Conservation (phyloP, 495 filamentous ascomycete genomes). For the Penicillium lividum region DNA sequence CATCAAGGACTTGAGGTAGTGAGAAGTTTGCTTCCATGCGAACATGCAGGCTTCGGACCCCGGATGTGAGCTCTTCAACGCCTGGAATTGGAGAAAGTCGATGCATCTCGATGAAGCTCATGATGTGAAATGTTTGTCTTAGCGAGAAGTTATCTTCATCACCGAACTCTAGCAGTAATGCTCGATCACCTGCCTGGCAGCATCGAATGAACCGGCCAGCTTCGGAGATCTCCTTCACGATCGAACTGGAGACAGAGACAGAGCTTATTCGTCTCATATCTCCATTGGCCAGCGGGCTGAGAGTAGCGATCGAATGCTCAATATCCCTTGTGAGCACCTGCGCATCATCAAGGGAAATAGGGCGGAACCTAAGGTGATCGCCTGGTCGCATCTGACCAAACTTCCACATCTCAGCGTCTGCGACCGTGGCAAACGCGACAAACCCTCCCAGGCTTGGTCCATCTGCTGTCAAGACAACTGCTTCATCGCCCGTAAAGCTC, state of each 20-base stretch:
- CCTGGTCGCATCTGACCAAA: constrained; percentile 23
- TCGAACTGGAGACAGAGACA: background rate
- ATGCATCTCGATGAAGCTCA: constrained; percentile 10
- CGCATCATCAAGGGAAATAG: constrained; percentile 10
- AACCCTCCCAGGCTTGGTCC: constrained; percentile 25
- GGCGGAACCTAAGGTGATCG: constrained; percentile 11
- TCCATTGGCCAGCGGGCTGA: background rate
- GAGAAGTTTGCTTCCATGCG: constrained; percentile 4
- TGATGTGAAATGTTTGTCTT: constrained; percentile 11
- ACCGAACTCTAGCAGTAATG: constrained; percentile 9
- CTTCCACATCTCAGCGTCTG: constrained; percentile 24
- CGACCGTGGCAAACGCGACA: constrained; percentile 16
- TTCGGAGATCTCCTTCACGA: constrained; percentile 4
- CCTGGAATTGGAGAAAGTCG: constrained; percentile 5
- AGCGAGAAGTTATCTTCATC: constrained; percentile 9
- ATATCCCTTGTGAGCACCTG: background rate
- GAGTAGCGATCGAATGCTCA: constrained; percentile 5
- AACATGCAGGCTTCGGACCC: constrained; percentile 11
- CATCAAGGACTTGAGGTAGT: constrained; percentile 8
- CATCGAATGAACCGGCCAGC: constrained; percentile 9
- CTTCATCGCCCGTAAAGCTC: constrained; percentile 24
- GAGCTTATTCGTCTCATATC: background rate
- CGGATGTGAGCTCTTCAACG: constrained; percentile 11
- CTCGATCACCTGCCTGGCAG: constrained; percentile 11
- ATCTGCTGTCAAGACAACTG: constrained; percentile 22